These are phyloP conservation scores for Bruguiera gymnorhiza DNA, from an alignment of 345 rosid species.

Conservation along the genomic window DNA sequence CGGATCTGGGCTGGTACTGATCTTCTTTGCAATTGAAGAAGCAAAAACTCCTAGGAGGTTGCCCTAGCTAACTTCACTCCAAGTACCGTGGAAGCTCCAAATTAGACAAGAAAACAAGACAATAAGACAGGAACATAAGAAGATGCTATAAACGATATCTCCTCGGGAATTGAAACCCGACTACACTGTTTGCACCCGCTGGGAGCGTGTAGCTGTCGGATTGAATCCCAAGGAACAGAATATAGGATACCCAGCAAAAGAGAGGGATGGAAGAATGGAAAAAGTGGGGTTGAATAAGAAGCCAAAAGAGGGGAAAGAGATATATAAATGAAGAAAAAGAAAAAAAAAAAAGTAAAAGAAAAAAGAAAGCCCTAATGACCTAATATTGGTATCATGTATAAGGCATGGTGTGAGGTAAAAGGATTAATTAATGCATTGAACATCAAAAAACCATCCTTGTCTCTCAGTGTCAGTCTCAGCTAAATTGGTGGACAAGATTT, in stretches of 20 bases:
- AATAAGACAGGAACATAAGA: not conserved
- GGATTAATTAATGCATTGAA: slow-evolving; percentile 16
- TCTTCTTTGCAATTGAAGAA: slow-evolving; percentile 10
- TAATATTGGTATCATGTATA: slow-evolving; percentile 12
- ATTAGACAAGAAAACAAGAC: slow-evolving; percentile 10
- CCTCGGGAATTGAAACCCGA: slow-evolving; percentile 41
- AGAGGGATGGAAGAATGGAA: slow-evolving; percentile 34
- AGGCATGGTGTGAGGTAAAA: not conserved
- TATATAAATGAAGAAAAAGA: too few relatives aligned
- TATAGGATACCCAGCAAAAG: not conserved
- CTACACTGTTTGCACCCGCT: slow-evolving; percentile 2
- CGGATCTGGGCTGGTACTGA: slow-evolving; percentile 35
- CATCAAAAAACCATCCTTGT: slow-evolving; percentile 38
- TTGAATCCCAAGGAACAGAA: slow-evolving; percentile 43
- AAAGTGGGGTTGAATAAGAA: slow-evolving; percentile 39
- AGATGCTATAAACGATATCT: not conserved
- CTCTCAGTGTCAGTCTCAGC: slow-evolving; percentile 43
- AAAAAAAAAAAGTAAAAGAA: not conserved
- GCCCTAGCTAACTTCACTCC: slow-evolving; percentile 11
- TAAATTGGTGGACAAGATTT: slow-evolving; percentile 59
- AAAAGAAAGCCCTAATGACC: slow-evolving; percentile 36
- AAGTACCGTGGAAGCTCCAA: slow-evolving; percentile 12
- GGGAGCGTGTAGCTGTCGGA: slow-evolving; percentile 33
- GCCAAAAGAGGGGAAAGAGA: not conserved
- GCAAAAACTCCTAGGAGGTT: slow-evolving; percentile 8